Evolutionary conservation across 305 asterid species (phyloP).

Genomic region (Rubia peregrina): DNA sequence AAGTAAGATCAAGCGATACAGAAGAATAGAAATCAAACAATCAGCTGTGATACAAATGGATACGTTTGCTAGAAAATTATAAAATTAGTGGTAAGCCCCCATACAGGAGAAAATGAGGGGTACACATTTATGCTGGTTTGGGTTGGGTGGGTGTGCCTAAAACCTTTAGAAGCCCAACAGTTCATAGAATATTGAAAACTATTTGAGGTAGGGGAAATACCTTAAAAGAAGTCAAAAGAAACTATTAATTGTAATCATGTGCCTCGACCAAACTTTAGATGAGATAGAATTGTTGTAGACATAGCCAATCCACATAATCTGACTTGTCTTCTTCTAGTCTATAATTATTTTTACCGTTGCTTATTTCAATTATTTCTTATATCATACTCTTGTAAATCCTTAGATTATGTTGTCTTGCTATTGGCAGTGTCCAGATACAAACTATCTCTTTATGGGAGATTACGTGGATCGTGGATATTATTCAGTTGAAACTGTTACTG

Average conservation of each 20-base stretch:
- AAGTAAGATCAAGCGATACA: conserved; percentile 7
- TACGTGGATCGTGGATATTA: conserved; percentile 89
- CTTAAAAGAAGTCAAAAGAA: no score
- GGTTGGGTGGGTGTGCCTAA: background rate
- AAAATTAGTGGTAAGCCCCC: background rate
- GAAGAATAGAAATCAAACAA: conserved; percentile 7
- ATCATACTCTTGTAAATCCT: background rate
- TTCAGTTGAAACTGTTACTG: conserved; percentile 84
- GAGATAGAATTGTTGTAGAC: background rate
- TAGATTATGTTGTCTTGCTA: no score
- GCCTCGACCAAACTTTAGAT: background rate
- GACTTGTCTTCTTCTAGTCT: background rate
- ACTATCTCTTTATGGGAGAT: conserved; percentile 87
- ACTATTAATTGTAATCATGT: no score
- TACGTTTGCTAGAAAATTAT: background rate
- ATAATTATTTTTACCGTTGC: background rate
- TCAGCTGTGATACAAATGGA: background rate
- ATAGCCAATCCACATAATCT: background rate
- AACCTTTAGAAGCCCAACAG: background rate
- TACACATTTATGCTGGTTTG: background rate
- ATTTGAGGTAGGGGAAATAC: no score
- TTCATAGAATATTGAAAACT: background rate
- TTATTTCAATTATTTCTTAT: background rate
- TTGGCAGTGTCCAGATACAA: conserved; percentile 85
- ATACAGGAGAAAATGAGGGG: background rate